Base-by-base conservation (phyloP, 352 stramenopile genomes). In the Pythium phragmitis region DNA sequence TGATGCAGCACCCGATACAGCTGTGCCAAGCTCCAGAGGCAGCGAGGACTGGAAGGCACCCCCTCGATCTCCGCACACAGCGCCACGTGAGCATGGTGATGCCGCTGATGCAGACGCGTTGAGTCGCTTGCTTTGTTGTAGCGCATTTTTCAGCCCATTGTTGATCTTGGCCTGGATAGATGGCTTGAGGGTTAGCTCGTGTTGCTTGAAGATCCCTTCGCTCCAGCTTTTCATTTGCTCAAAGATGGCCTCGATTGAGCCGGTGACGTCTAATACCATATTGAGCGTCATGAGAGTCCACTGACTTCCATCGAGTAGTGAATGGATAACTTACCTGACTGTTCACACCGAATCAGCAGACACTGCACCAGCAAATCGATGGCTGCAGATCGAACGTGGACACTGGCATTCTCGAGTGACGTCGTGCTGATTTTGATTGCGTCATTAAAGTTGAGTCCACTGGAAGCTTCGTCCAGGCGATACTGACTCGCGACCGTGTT, bases 151-250 rank as follows among this genome's bases (percentile, higher is more conserved):
- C 9, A 92, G 68, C 19, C 85, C 83, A 19, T 79, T 92, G 68
- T 92, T 92, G 73, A 94, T 91, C 67, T 89, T 92, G 0, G 80
- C 83, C 42, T 91, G 83, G 19, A 92, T 86, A 0, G 83, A 89
- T 0, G 85, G 82, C 53, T 94, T 94, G 2, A 91, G 52, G 8
- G 65, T 58, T 23, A 87, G 64, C 30, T 87, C 88, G 26, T 92
- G 75, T 60, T 91, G 75, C 36, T 88, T 88, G 47, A 94, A 87
- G 23, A 91, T 72, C 2, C 79, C 82, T 46, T 92, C 85, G 7
- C 69, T 80, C 77, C 80, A 94, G 60, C 63, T 85, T 39, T 91
- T 86, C 36, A 85, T 87, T 21, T 93, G 82, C 21, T 92, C 85
- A 33, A 77, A 88, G 17, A 91, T 85, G 3, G 81, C 76, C 8